Percentiles rank a stretch among this genome's conserved stretches.
Conservation (phyloP, 2,329 filamentous ascomycete species). For the Alternaria ventricosa region DNA sequence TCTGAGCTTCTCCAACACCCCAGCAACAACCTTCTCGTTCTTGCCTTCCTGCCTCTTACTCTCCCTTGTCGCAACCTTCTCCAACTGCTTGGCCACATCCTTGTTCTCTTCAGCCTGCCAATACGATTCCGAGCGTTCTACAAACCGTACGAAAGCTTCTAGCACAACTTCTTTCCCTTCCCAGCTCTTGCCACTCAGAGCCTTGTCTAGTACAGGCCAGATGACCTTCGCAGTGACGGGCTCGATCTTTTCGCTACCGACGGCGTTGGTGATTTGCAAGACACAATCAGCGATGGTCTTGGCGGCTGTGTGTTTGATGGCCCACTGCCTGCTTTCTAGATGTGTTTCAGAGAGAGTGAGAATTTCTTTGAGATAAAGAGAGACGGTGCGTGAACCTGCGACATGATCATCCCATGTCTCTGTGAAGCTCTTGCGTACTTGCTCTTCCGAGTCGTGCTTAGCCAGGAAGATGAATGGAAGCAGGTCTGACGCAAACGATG, state of each 20-base stretch:
- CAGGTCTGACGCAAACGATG: slow-evolving; percentile 73
- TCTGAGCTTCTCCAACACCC: slow-evolving; percentile 25
- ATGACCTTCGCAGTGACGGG: slow-evolving; percentile 66
- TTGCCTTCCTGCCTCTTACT: slow-evolving; percentile 88
- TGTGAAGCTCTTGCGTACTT: slow-evolving; percentile 78
- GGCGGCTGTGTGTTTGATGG: slow-evolving; percentile 85
- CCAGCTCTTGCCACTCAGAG: slow-evolving; percentile 88
- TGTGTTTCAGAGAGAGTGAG: slow-evolving; percentile 69
- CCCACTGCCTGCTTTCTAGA: slow-evolving; percentile 84
- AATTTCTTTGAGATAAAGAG: slow-evolving; percentile 86
- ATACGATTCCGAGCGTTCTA: slow-evolving; percentile 66
- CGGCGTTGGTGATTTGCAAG: slow-evolving; percentile 65
- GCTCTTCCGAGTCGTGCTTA: slow-evolving; percentile 82
- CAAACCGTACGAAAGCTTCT: slow-evolving; percentile 78
- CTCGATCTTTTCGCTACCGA: slow-evolving; percentile 65
- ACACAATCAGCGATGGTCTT: slow-evolving; percentile 79
- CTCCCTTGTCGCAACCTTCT: slow-evolving; percentile 76
- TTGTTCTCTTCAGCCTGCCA: slow-evolving; percentile 64
- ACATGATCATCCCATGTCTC: slow-evolving; percentile 92
- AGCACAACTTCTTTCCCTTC: slow-evolving; percentile 87
- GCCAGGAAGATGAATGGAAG: slow-evolving; percentile 89
- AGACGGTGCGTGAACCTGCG: slow-evolving; percentile 79
- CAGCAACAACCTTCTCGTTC: slow-evolving; percentile 59
- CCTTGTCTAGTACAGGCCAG: slow-evolving; percentile 85
- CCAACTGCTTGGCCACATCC: slow-evolving; percentile 66